These are phyloP conservation scores for Torulaspora delbrueckii DNA, from an alignment of 805 yeast species.

Conservation along the genomic window DNA sequence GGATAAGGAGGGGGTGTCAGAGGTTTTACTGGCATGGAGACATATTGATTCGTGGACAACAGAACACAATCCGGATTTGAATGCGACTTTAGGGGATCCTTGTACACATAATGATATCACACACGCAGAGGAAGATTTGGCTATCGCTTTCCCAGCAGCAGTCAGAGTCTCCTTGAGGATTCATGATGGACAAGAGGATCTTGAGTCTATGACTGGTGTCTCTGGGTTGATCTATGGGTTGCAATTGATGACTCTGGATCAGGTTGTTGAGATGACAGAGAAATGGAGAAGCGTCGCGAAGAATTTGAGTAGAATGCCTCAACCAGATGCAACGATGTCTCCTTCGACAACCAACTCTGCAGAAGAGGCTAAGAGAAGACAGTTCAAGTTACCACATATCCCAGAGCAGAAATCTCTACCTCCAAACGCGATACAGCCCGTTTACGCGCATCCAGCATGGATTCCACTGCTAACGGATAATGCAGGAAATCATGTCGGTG, in stretches of 20 bases:
- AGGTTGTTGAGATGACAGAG: slow-evolving; percentile 71
- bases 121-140: slow-evolving; percentile 80
- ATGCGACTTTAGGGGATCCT: slow-evolving; percentile 69
- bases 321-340: slow-evolving; percentile 16
- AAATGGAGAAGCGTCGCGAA: slow-evolving; percentile 77
- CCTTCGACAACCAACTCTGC: slow-evolving; percentile 29
- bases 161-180: slow-evolving; percentile 72
- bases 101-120: slow-evolving; percentile 76
- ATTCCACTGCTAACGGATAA: slow-evolving; percentile 85
- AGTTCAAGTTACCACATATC: slow-evolving; percentile 39
- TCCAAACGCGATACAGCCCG: slow-evolving; percentile 61
- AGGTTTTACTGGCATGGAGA: slow-evolving; percentile 76
- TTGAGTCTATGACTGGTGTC: slow-evolving; percentile 65
- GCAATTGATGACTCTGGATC: slow-evolving; percentile 74
- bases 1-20: slow-evolving; percentile 61
- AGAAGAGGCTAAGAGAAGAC: slow-evolving; percentile 23
- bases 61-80: slow-evolving; percentile 73
- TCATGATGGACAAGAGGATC: slow-evolving; percentile 87
- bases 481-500: slow-evolving; percentile 86
- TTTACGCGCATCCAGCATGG: slow-evolving; percentile 90
- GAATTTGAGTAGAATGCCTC: slow-evolving; percentile 33
- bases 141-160: slow-evolving; percentile 68
- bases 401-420: slow-evolving; percentile 70
- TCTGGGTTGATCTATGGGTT: slow-evolving; percentile 77
- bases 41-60: slow-evolving; percentile 82